Percentiles rank a stretch among this genome's conserved stretches.
These are phyloP conservation scores for Lepraria neglecta DNA, from an alignment of 495 filamentous ascomycete genomes.

Conservation along the genomic window DNA sequence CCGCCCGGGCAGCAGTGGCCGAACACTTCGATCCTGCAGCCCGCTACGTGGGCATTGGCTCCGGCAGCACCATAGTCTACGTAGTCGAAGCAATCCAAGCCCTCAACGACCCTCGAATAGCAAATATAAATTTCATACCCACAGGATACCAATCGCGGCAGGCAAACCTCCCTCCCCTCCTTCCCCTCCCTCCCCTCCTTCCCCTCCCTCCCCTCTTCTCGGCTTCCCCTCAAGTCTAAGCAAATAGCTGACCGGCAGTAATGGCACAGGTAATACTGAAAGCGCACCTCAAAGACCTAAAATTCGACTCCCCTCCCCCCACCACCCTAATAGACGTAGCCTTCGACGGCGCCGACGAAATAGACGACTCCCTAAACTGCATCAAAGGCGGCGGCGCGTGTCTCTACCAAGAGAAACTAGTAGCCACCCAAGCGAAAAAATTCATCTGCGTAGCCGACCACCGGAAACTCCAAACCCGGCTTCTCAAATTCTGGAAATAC, in stretches of 20 bases:
- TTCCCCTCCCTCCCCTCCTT: too few relatives aligned
- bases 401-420: slow-evolving; percentile 95
- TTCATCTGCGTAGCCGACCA: slow-evolving; percentile 94
- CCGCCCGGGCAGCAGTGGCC: slow-evolving; percentile 74
- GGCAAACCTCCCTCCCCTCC: background rate
- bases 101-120: slow-evolving; percentile 49
- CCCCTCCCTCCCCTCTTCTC: too few relatives aligned
- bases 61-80: slow-evolving; percentile 87
- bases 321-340: slow-evolving; percentile 65
- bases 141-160: slow-evolving; percentile 81
- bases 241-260: background rate
- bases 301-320: slow-evolving; percentile 64
- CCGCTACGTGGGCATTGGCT: slow-evolving; percentile 83
- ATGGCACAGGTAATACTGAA: slow-evolving; percentile 56
- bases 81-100: slow-evolving; percentile 90
- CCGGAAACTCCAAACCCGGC: slow-evolving; percentile 71
- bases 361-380: slow-evolving; percentile 89
- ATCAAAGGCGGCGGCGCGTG: slow-evolving; percentile 98
- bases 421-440: slow-evolving; percentile 74
- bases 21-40: slow-evolving; percentile 72
- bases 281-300: slow-evolving; percentile 68
- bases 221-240: too few relatives aligned
- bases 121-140: slow-evolving; percentile 73
- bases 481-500: slow-evolving; percentile 73
- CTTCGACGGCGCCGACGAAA: slow-evolving; percentile 96